phyloP scores from a whole-genome alignment of 305 asterid species.

The Fraxinus latifolia region DNA sequence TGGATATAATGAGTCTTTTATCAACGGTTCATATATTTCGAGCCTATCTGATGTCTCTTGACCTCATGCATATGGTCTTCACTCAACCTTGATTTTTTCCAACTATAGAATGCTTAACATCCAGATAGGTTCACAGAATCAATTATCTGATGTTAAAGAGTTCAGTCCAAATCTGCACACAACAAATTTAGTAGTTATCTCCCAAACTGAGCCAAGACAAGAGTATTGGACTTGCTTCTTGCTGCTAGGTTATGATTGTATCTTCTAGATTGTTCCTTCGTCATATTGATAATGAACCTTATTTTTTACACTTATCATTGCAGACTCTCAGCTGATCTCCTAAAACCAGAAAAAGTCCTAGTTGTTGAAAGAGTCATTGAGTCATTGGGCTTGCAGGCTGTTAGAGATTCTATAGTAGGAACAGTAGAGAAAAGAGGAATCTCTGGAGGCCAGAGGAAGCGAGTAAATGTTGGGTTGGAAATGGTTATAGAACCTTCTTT shows the following conservation, averaged over 20 bases:
- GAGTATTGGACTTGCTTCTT: conserved; percentile 3
- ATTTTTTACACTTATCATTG: background rate
- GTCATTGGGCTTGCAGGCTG: conserved; percentile 67
- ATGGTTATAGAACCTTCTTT: conserved; percentile 90
- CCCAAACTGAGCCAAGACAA: background rate
- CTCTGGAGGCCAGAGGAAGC: conserved; percentile 82
- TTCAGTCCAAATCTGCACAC: background rate
- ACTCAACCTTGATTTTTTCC: background rate
- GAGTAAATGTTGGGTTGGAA: conserved; percentile 87
- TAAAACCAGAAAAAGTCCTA: conserved; percentile 64
- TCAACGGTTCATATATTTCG: background rate
- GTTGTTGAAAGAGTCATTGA: conserved; percentile 75
- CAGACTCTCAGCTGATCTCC: conserved; percentile 58
- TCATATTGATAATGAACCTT: background rate
- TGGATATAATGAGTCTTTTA: background rate
- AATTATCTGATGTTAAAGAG: background rate
- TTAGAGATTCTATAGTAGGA: conserved; percentile 76
- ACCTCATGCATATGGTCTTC: background rate
- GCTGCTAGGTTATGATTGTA: conserved; percentile 2
- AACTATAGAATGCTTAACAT: background rate
- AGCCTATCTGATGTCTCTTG: background rate
- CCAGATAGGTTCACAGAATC: background rate
- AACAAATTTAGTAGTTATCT: background rate
- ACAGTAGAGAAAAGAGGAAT: conserved; percentile 80
- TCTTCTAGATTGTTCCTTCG: conserved; percentile 10